phyloP scores from a whole-genome alignment of 495 filamentous ascomycete genomes.

The Aspergillus olivimuriae region DNA sequence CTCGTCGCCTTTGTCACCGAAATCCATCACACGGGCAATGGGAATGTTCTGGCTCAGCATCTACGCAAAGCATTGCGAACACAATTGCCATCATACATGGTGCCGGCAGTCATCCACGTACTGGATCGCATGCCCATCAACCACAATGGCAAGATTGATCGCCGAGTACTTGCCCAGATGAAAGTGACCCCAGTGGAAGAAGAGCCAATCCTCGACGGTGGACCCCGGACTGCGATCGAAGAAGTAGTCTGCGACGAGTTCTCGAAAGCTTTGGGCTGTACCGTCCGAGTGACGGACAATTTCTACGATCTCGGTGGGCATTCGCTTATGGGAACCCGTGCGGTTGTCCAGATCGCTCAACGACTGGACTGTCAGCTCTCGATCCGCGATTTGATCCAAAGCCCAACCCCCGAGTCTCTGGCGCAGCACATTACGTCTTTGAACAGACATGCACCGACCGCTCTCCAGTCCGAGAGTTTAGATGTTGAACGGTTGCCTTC shows the following conservation, averaged over 20 bases:
- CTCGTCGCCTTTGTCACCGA: conserved; percentile 2
- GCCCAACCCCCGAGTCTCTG: neutral
- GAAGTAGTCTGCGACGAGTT: conserved; percentile 3
- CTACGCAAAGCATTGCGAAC: neutral
- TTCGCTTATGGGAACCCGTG: conserved; percentile 4
- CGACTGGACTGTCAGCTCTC: conserved; percentile 1
- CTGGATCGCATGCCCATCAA: conserved; percentile 6
- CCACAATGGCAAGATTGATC: conserved; percentile 4
- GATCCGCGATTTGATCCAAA: conserved; percentile 1
- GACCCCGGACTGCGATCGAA: neutral
- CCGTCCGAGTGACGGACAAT: conserved; percentile 1
- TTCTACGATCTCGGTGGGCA: conserved; percentile 5
- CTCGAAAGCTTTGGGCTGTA: neutral
- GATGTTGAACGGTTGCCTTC: neutral
- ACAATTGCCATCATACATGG: conserved; percentile 7
- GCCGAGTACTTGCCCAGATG: neutral
- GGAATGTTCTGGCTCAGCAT: too few relatives aligned
- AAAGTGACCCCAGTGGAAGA: neutral
- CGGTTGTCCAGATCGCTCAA: neutral
- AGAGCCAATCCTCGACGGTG: neutral
- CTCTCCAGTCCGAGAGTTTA: neutral
- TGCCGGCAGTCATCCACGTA: neutral
- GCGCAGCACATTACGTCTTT: neutral
- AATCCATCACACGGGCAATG: neutral
- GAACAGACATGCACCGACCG: neutral